Conservation (phyloP, 306 rosid species). For the Cucurbita argyrosperma region DNA sequence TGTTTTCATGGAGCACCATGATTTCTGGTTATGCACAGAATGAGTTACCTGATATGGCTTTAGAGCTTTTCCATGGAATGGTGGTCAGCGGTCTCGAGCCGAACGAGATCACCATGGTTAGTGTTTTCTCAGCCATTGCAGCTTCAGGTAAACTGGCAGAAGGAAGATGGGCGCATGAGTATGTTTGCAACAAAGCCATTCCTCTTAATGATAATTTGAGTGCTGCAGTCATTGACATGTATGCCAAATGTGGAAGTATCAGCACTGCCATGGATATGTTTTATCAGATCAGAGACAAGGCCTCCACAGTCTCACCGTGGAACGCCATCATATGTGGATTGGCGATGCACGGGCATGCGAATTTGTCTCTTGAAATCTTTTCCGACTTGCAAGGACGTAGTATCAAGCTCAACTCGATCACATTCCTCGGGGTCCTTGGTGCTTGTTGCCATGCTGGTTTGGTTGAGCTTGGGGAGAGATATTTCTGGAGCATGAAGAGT, state of each 20-base stretch:
- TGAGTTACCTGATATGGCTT: slow-evolving; percentile 54
- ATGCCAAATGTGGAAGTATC: slow-evolving; percentile 84
- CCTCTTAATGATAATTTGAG: slow-evolving; percentile 61
- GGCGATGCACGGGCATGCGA: slow-evolving; percentile 73
- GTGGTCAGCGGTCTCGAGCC: slow-evolving; percentile 41
- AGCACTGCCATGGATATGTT: slow-evolving; percentile 46
- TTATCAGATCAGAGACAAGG: slow-evolving; percentile 35
- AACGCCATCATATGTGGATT: slow-evolving; percentile 78
- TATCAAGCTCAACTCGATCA: slow-evolving; percentile 60
- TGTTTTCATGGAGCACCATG: slow-evolving; percentile 75
- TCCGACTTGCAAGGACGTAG: slow-evolving; percentile 37
- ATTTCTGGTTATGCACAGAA: slow-evolving; percentile 73
- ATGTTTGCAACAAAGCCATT: slow-evolving; percentile 31
- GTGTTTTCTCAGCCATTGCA: slow-evolving; percentile 79
- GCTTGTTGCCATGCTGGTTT: slow-evolving; percentile 91
- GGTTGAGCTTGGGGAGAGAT: slow-evolving; percentile 50
- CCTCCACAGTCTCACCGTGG: slow-evolving; percentile 63
- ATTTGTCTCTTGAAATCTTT: slow-evolving; percentile 50
- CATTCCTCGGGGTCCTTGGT: slow-evolving; percentile 66
- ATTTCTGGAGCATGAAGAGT: slow-evolving; percentile 58
- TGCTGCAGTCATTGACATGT: slow-evolving; percentile 77
- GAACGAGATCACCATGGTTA: slow-evolving; percentile 83
- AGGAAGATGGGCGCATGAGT: slow-evolving; percentile 68
- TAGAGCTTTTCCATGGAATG: slow-evolving; percentile 64
- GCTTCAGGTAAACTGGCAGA: slow-evolving; percentile 47